Conservation (phyloP, 1,284 basidiomycete species). For the Malassezia furfur region DNA sequence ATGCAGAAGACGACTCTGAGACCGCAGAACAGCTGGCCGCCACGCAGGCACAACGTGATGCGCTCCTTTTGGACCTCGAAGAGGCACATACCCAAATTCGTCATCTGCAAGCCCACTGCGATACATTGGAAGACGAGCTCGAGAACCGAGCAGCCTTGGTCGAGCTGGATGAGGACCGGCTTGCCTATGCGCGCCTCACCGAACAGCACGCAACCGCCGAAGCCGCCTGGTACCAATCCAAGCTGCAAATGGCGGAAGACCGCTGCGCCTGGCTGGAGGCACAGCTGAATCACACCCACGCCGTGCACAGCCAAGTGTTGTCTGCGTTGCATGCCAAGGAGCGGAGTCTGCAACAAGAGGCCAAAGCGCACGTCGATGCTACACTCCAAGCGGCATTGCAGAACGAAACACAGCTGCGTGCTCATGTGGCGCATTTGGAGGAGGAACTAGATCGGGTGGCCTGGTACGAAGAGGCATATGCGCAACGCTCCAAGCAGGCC, state of each 20-base stretch:
- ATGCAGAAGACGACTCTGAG: not conserved
- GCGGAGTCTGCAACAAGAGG: not conserved
- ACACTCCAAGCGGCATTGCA: not conserved
- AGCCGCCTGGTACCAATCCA: not conserved
- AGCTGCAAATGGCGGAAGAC: not conserved
- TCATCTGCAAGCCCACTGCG: not conserved
- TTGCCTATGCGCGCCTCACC: not conserved
- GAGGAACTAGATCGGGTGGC: constrained; percentile 6
- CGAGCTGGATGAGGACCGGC: not conserved
- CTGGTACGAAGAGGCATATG: constrained; percentile 15
- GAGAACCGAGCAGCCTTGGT: not conserved
- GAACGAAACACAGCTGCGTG: not conserved
- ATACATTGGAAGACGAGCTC: not conserved
- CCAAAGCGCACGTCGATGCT: not conserved
- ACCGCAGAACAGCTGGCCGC: not conserved
- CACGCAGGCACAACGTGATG: not conserved
- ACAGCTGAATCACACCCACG: not conserved
- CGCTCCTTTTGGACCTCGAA: not conserved
- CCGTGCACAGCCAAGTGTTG: not conserved
- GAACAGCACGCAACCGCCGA: not conserved
- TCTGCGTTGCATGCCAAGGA: not conserved
- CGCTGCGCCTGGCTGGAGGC: constrained; percentile 1
- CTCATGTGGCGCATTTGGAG: not conserved
- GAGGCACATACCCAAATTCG: not conserved
- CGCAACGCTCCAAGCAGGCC: constrained; percentile 5